Evolutionary conservation across 805 yeast genomes (phyloP), one percentile per base, ranked within the genome.

Genomic region (Metschnikowia chrysomelidarum): DNA sequence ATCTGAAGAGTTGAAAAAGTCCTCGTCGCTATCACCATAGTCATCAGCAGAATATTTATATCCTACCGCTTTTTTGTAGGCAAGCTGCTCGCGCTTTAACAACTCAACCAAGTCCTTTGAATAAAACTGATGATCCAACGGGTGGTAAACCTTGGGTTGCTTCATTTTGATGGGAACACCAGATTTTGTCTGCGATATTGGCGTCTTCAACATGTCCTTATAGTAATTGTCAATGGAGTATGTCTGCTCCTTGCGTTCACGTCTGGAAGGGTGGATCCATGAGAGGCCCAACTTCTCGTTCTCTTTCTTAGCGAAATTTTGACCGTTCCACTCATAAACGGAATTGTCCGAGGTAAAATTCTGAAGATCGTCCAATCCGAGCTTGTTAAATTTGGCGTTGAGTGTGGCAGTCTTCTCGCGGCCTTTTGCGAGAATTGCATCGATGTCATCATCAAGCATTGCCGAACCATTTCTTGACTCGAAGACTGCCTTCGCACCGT

Each of bases 261-360:
- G 70, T 49, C 78, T 79, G 1, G 84, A 65, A 0, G 91, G 93
- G 49, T 83, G 82, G 20, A 83, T 76, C 87, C 89, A 83, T 3
- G 73, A 60, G 30, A 73, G 64, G 6, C 61, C 67, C 20, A 54
- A 38, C 5, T 53, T 55, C 21, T 67, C 65, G 22, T 43, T 49
- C 13, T 61, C 67, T 39, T 60, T 67, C 49, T 78, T 76, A 42
- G 91, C 88, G 57, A 82, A 83, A 50, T 84, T 82, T 49, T 82
- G 74, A 12, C 98, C 98, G 53, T 93, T 88, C 98, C 98, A 91
- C 60, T 89, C 96, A 59, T 91, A 91, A 0, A 96, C 93, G 1
- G 88, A 81, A 16, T 82, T 82, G 46, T 87, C 95, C 6, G 87
- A 82, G 8, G 93, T 82, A 52, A 89, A 89, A 54, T 86, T 87